phyloP scores from a whole-genome alignment of 148 eudicot species.

The Suaeda aralocaspica region DNA sequence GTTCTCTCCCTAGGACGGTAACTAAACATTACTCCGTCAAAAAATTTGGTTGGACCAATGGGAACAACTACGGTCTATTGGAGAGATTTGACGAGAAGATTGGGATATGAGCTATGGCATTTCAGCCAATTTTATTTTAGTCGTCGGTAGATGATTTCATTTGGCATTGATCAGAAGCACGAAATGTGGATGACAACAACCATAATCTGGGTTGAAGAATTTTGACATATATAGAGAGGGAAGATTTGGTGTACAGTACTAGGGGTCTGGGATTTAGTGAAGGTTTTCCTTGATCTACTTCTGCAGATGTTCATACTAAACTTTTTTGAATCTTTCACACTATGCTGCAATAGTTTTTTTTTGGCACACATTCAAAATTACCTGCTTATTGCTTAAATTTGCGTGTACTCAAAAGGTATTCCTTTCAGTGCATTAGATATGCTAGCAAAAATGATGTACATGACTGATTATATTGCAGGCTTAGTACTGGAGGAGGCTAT shows the following conservation, averaged over 20 bases:
- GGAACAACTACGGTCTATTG: too few relatives aligned
- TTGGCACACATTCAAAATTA: background rate
- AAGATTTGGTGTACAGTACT: background rate
- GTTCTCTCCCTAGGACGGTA: too few relatives aligned
- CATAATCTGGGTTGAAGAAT: background rate
- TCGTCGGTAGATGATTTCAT: background rate
- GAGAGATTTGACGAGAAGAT: too few relatives aligned
- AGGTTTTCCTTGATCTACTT: background rate
- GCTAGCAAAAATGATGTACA: background rate
- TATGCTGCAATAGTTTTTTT: background rate
- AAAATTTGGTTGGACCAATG: too few relatives aligned
- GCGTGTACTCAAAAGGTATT: background rate
- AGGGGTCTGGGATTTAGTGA: background rate
- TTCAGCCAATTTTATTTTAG: too few relatives aligned
- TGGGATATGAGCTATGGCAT: background rate
- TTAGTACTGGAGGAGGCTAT: constrained; percentile 64
- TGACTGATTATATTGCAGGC: constrained; percentile 31
- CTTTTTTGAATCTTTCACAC: background rate
- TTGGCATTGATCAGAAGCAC: background rate
- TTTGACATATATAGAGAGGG: too few relatives aligned
- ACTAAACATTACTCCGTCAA: too few relatives aligned
- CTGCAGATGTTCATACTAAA: background rate
- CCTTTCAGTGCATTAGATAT: background rate
- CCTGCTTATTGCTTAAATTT: background rate
- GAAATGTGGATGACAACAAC: background rate